Percentiles rank a stretch among this genome's conserved stretches.
These are phyloP conservation scores for Arctium minus DNA, from an alignment of 129 eudicot genomes.

Conservation along the genomic window DNA sequence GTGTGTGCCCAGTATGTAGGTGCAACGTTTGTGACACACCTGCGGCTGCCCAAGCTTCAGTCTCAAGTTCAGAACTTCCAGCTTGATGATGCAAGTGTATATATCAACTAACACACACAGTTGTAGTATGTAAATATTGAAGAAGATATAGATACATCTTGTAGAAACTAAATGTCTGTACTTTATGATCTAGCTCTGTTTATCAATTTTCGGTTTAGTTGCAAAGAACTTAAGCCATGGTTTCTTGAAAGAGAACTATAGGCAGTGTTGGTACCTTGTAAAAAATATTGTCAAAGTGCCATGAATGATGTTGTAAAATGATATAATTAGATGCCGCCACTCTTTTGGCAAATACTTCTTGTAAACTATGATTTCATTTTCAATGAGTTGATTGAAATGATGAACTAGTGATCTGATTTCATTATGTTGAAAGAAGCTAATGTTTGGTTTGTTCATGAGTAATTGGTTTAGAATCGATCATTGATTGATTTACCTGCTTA, in stretches of 20 bases:
- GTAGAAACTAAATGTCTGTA: conserved; percentile 6
- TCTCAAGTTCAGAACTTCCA: conserved; percentile 33
- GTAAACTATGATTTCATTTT: background rate
- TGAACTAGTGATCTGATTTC: background rate
- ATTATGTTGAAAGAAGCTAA: background rate
- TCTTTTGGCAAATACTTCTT: background rate
- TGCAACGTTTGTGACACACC: conserved; percentile 53
- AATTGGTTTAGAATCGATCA: background rate
- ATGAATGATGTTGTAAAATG: background rate
- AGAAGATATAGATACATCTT: conserved; percentile 21
- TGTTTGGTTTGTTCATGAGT: background rate
- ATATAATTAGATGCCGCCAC: background rate
- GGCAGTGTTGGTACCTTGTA: background rate
- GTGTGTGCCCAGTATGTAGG: conserved; percentile 72
- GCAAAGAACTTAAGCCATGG: background rate
- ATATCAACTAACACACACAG: conserved; percentile 10
- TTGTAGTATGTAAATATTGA: conserved; percentile 32
- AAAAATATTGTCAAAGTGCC: background rate
- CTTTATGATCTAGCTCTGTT: background rate
- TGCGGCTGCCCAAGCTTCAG: conserved; percentile 10
- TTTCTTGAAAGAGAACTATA: background rate
- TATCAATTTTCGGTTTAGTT: background rate
- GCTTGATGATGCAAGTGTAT: conserved; percentile 31
- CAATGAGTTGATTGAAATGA: background rate
- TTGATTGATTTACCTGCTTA: background rate